Evolutionary conservation across 352 stramenopile genomes (phyloP).

Genomic region (Thraustotheca clavata): DNA sequence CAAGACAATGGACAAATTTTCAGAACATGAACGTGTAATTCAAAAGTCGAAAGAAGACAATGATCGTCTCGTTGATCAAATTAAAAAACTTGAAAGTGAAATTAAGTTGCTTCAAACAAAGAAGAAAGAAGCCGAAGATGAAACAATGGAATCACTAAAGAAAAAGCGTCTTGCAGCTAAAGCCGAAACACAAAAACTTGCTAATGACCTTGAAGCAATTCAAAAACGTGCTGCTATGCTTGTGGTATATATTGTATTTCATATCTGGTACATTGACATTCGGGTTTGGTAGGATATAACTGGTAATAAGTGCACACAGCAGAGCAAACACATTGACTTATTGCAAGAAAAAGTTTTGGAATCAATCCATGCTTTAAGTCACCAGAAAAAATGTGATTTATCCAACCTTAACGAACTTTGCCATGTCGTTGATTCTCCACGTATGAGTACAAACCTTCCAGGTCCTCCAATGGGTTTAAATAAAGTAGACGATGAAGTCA

Average conservation of each 20-base stretch:
- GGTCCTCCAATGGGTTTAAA: slow-evolving; percentile 31
- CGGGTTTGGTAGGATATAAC: slow-evolving; percentile 30
- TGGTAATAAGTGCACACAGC: slow-evolving; percentile 42
- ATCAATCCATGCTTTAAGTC: slow-evolving; percentile 42
- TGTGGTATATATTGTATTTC: slow-evolving; percentile 31
- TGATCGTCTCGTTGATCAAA: neutral
- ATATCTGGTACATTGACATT: slow-evolving; percentile 23
- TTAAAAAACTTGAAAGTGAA: slow-evolving; percentile 11
- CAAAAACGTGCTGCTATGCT: slow-evolving; percentile 35
- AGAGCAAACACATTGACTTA: slow-evolving; percentile 46
- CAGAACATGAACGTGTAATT: slow-evolving; percentile 19
- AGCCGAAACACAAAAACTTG: slow-evolving; percentile 69
- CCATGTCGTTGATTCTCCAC: slow-evolving; percentile 31
- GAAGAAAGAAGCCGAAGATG: slow-evolving; percentile 21
- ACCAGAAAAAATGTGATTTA: slow-evolving; percentile 22
- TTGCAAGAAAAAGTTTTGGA: slow-evolving; percentile 63
- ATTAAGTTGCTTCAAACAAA: slow-evolving; percentile 11
- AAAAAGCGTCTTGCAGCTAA: slow-evolving; percentile 77
- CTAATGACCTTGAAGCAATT: slow-evolving; percentile 55
- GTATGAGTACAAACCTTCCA: slow-evolving; percentile 32
- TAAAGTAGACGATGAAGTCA: slow-evolving; percentile 62
- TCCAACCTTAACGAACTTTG: slow-evolving; percentile 26
- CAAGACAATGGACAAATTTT: slow-evolving; percentile 22
- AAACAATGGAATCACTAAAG: slow-evolving; percentile 49
- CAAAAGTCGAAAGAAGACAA: slow-evolving; percentile 4